phyloP scores from a whole-genome alignment of 768 basidiomycete genomes.

The Leucocoprinus leucothites region DNA sequence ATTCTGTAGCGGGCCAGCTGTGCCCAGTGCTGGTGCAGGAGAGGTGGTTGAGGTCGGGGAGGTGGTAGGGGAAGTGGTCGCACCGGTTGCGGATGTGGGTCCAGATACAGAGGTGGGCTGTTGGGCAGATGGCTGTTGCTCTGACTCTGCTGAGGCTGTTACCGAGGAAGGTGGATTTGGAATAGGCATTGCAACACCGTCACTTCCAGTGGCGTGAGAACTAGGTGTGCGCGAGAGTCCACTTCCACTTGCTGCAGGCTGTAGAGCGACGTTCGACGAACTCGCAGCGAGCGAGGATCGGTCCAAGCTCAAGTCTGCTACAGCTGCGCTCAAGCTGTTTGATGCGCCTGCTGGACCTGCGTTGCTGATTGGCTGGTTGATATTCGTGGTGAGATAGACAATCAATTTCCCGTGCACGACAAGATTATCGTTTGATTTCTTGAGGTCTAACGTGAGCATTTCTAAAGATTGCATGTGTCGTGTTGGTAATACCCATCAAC shows the following conservation, averaged over 20 bases:
- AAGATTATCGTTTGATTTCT: slow-evolving; percentile 98
- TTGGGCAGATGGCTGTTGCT: slow-evolving; percentile 19
- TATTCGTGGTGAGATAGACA: slow-evolving; percentile 92
- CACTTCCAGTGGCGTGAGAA: slow-evolving; percentile 52
- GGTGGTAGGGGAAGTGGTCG: slow-evolving; percentile 23
- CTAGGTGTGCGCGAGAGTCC: slow-evolving; percentile 62
- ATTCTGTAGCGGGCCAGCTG: slow-evolving; percentile 42
- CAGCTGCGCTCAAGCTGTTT: slow-evolving; percentile 47
- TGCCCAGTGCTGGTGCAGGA: slow-evolving; percentile 19
- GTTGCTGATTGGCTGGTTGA: slow-evolving; percentile 79
- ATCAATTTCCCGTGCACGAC: slow-evolving; percentile 98
- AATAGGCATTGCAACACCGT: slow-evolving; percentile 44
- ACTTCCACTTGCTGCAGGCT: slow-evolving; percentile 33
- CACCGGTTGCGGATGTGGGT: slow-evolving; percentile 15
- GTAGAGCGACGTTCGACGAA: slow-evolving; percentile 47
- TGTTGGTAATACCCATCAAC: background rate
- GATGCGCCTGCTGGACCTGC: slow-evolving; percentile 74
- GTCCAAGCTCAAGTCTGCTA: slow-evolving; percentile 60
- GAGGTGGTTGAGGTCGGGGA: slow-evolving; percentile 18
- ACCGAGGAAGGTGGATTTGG: slow-evolving; percentile 25
- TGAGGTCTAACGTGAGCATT: slow-evolving; percentile 94
- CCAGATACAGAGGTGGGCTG: slow-evolving; percentile 14
- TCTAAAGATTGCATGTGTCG: slow-evolving; percentile 45
- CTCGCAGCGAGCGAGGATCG: slow-evolving; percentile 54
- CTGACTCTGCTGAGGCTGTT: slow-evolving; percentile 21